A percentile compares a stretch with the other conserved stretches of the same genome.
Evolutionary conservation across 345 rosid species (phyloP).

Genomic region (Turritis glabra): DNA sequence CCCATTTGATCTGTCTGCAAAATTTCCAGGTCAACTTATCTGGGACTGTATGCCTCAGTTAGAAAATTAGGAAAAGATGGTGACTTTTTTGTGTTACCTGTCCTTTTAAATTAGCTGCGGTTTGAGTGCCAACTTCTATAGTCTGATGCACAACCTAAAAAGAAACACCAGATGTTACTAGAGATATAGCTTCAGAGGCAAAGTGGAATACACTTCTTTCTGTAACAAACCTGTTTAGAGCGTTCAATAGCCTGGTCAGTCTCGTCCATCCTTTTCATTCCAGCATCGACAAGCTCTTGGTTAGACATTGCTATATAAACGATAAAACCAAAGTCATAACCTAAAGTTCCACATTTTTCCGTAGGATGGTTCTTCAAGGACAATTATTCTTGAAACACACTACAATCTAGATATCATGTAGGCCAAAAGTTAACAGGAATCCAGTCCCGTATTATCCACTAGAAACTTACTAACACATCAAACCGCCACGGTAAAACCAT

Average conservation of each 20-base stretch:
- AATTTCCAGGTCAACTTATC: neutral
- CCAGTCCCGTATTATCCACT: neutral
- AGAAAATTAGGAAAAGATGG: neutral
- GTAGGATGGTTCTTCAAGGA: neutral
- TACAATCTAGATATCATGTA: constrained; percentile 1
- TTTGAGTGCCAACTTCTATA: constrained; percentile 86
- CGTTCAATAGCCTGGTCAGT: constrained; percentile 94
- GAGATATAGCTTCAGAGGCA: neutral
- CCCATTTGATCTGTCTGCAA: constrained; percentile 99
- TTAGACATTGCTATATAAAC: constrained; percentile 69
- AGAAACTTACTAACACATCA: neutral
- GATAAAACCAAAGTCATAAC: neutral
- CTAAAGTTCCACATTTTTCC: neutral
- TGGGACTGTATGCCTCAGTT: neutral
- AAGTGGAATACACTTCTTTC: neutral
- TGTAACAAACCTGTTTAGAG: constrained; percentile 62
- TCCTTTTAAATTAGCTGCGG: constrained; percentile 82
- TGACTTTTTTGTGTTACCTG: constrained; percentile 50
- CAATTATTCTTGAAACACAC: neutral
- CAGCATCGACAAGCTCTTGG: constrained; percentile 81
- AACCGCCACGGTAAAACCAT: neutral
- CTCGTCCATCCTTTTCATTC: constrained; percentile 82
- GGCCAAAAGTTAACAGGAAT: neutral
- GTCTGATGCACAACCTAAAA: constrained; percentile 89
- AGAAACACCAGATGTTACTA: constrained; percentile 24